Conservation (phyloP, 306 rosid species). For the Dicorynia guianensis region DNA sequence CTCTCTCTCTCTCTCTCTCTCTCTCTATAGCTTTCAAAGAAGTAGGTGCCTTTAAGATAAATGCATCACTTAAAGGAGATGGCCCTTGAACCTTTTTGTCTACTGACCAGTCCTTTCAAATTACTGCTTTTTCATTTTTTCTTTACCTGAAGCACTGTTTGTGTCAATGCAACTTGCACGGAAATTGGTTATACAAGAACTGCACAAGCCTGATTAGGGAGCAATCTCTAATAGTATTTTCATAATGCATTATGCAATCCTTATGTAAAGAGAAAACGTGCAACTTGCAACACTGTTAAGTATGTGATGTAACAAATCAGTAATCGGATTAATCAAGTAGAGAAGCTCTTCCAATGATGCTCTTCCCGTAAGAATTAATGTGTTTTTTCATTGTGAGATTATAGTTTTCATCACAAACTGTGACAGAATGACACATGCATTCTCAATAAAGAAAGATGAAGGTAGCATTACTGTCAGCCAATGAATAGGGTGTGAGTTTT, state of each 20-base stretch:
- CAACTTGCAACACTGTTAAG: too few species aligned
- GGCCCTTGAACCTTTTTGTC: slow-evolving; percentile 64
- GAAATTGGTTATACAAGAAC: too few species aligned
- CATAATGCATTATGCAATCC: too few species aligned
- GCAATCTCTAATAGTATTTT: too few species aligned
- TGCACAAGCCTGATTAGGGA: too few species aligned
- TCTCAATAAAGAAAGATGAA: too few species aligned
- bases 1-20: slow-evolving; percentile 8
- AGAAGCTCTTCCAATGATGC: background rate
- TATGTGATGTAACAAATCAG: slow-evolving; percentile 43
- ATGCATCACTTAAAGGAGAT: slow-evolving; percentile 53
- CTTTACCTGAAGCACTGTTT: slow-evolving; percentile 47
- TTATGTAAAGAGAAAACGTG: too few species aligned
- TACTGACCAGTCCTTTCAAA: slow-evolving; percentile 62
- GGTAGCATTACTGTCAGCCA: too few species aligned
- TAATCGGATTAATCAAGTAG: background rate
- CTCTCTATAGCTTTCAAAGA: slow-evolving; percentile 34
- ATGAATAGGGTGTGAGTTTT: too few species aligned
- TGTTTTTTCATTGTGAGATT: too few species aligned
- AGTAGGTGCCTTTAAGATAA: slow-evolving; percentile 45
- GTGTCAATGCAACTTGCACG: slow-evolving; percentile 6
- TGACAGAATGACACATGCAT: slow-evolving; percentile 1
- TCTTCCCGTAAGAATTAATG: too few species aligned
- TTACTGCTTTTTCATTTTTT: slow-evolving; percentile 38
- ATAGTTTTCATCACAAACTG: too few species aligned